Base-by-base conservation (phyloP, 2,329 filamentous ascomycete species). In the Fusarium duplospermum region DNA sequence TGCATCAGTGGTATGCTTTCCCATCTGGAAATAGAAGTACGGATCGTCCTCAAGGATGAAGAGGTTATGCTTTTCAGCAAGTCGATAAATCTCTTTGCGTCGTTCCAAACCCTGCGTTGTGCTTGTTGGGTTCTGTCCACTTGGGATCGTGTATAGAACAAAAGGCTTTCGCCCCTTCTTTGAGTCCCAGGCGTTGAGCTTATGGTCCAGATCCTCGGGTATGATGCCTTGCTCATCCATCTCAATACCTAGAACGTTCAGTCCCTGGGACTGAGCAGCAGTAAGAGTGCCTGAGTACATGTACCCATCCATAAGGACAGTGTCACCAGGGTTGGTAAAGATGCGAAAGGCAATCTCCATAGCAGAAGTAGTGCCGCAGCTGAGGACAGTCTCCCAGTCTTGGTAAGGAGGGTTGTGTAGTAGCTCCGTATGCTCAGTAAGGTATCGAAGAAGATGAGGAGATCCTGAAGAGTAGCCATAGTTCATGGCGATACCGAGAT, bases 361-460 rank as follows among this genome's bases (percentile, higher is more conserved):
- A 1, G 90, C 89, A 22, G 88, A 91, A 0, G 93, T 94, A 75
- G 88, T 92, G 38, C 93, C 93, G 38, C 90, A 86, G 9, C 87
- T 92, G 82, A 94, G 84, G 47, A 87, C 89, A 76, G 91, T 92
- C 74, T 89, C 86, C 93, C 93, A 95, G 80, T 95, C 92, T 36
- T 88, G 85, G 80, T 94, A 94, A 1, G 91, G 92, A 29, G 93
- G 93, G 71, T 90, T 87, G 81, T 94, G 92, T 13, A 94, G 89
- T 72, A 94, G 87, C 80, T 94, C 92, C 0, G 92, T 93, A 80
- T 94, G 93, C 82, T 95, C 93, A 0, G 92, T 93, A 54, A 94
- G 83, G 81, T 90, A 95, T 50, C 93, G 88, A 47, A 94, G 82
- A 67, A 94, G 82, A 79, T 93, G 93, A 4, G 92, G 89, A 31